Conservation (phyloP, 202 grass and related monocot species). For the Saccharum hybrid region DNA sequence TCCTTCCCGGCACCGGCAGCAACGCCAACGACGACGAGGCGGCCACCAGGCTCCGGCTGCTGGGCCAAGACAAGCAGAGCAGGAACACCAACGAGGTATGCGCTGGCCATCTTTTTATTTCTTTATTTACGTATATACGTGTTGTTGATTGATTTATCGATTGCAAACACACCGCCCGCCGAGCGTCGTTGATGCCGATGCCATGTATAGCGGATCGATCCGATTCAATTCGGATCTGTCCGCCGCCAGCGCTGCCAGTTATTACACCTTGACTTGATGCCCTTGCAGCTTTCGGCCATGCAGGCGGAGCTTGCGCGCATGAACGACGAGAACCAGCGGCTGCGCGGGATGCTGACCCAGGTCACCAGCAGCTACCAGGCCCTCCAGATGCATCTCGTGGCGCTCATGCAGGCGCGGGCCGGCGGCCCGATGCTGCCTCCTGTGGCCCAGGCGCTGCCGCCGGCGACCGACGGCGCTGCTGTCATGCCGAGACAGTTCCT, state of each 20-base stretch:
- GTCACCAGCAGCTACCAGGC: slow-evolving; percentile 78
- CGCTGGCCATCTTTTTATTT: too few species aligned
- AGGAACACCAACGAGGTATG: too few species aligned
- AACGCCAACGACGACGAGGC: not conserved
- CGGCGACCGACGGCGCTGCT: not conserved
- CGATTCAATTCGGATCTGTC: too few species aligned
- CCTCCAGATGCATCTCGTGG: slow-evolving; percentile 75
- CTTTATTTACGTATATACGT: too few species aligned
- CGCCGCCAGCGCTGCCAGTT: too few species aligned
- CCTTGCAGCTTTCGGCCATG: slow-evolving; percentile 59
- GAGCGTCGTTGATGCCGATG: too few species aligned
- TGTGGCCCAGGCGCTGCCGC: not conserved
- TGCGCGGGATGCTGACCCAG: slow-evolving; percentile 73
- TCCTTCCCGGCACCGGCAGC: slow-evolving; percentile 42
- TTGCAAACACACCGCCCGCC: too few species aligned
- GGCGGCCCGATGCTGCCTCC: too few species aligned
- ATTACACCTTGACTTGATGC: too few species aligned
- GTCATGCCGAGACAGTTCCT: slow-evolving; percentile 48
- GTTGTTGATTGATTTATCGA: too few species aligned
- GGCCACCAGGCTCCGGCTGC: not conserved
- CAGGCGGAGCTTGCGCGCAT: slow-evolving; percentile 72
- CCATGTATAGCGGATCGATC: too few species aligned
- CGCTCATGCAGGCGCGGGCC: slow-evolving; percentile 54
- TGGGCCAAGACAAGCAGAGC: not conserved
- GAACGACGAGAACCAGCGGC: slow-evolving; percentile 91